These are phyloP conservation scores for Tetrahymena borealis DNA, from an alignment of 73 alveolate genomes.

Conservation along the genomic window DNA sequence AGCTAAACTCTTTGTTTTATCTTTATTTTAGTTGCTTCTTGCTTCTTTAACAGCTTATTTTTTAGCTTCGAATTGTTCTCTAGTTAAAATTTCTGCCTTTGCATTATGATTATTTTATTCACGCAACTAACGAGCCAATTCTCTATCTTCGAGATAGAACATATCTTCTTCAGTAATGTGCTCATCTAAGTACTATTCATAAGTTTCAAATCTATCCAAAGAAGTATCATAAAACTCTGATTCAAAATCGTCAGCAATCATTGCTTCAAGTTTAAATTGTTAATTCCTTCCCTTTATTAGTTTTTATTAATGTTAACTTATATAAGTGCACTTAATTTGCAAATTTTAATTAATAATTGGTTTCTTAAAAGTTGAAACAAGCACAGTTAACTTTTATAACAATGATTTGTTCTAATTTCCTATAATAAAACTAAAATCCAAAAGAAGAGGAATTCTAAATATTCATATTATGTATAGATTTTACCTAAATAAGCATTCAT, in stretches of 20 bases:
- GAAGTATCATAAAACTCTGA: conserved; percentile 51
- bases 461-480: no score
- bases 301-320: background rate
- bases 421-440: no score
- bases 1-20: conserved; percentile 61
- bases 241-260: conserved; percentile 48
- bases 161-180: conserved; percentile 84
- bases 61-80: conserved; percentile 81
- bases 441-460: no score
- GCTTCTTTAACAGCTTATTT: conserved; percentile 90
- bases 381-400: background rate
- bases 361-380: background rate
- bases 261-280: background rate
- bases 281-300: no score
- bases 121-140: conserved; percentile 90
- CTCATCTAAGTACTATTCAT: conserved; percentile 85
- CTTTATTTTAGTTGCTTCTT: conserved; percentile 60
- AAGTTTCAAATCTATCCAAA: conserved; percentile 73
- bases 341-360: background rate
- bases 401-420: background rate
- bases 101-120: conserved; percentile 87
- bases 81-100: conserved; percentile 87
- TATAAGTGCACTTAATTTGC: background rate
- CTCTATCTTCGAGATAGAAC: conserved; percentile 91
- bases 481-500: no score